These are phyloP conservation scores for Myochromella boudieri DNA, from an alignment of 768 basidiomycete genomes.

Conservation along the genomic window DNA sequence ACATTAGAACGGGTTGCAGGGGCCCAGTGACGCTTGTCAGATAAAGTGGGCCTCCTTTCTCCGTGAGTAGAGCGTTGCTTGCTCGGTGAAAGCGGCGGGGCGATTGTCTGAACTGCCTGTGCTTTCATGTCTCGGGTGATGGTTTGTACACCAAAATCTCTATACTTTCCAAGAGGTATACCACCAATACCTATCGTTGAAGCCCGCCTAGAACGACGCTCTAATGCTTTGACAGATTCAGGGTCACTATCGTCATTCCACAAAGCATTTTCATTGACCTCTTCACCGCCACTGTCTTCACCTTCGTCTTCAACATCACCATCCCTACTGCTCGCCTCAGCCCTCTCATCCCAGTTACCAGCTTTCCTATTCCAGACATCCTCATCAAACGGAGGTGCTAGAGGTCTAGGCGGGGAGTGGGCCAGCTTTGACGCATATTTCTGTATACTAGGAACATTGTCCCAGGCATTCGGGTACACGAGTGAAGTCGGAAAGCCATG, in stretches of 20 bases:
- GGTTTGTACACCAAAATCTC: slow-evolving; percentile 72
- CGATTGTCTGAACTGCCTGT: slow-evolving; percentile 60
- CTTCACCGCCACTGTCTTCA: slow-evolving; percentile 47
- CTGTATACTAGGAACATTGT: slow-evolving; percentile 76
- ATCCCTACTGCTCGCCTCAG: slow-evolving; percentile 74
- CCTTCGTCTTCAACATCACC: slow-evolving; percentile 81
- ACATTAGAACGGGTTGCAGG: slow-evolving; percentile 24
- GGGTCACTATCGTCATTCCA: slow-evolving; percentile 38
- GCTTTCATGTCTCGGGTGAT: slow-evolving; percentile 49
- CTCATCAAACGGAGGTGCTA: slow-evolving; percentile 51
- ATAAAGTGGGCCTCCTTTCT: slow-evolving; percentile 16
- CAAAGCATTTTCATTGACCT: slow-evolving; percentile 23
- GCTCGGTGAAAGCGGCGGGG: slow-evolving; percentile 21
- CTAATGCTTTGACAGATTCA: slow-evolving; percentile 24
- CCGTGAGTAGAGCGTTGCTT: slow-evolving; percentile 4
- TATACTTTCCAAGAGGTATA: slow-evolving; percentile 46
- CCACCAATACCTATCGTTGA: slow-evolving; percentile 35
- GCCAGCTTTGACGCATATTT: slow-evolving; percentile 66
- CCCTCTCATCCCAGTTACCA: slow-evolving; percentile 51
- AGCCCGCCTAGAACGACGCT: slow-evolving; percentile 31
- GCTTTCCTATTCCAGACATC: slow-evolving; percentile 34
- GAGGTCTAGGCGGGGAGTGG: slow-evolving; percentile 43
- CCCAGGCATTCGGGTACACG: slow-evolving; percentile 83
- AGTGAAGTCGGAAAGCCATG: slow-evolving; percentile 57
- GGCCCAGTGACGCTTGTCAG: slow-evolving; percentile 27